Base-by-base conservation (phyloP, 139 green algal genomes). In the Coccomyxa sp. region DNA sequence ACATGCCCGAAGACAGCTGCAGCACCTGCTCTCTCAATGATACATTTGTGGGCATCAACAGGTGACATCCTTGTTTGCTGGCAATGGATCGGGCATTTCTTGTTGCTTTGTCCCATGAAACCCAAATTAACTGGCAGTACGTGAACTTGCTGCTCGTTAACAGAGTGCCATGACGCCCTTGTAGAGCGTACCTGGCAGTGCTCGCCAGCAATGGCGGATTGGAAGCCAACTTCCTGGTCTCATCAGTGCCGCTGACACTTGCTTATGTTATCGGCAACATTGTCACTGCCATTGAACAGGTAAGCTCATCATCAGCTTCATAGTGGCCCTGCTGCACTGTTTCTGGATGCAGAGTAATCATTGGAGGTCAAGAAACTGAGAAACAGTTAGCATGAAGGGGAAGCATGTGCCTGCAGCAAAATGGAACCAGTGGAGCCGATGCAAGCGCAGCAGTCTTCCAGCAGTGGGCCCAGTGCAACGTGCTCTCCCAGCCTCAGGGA, bases 41-140 rank as follows among this genome's bases (percentile, higher is more conserved):
- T 31, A 45, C 13, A 0, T 67, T 90, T n/a, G 76, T 82, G 0
- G 76, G 76, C 30, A 67, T 90, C 67, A 90, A 90, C 82, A 78
- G 82, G 82, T 82, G 17, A 28, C 51, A 28, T 81, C 77, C 16
- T 68, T 16, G n/a, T n/a, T n/a, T n/a, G n/a, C n/a, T n/a, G n/a
- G n/a, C n/a, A n/a, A n/a, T n/a, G n/a, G n/a, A n/a, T n/a, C n/a
- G n/a, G n/a, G n/a, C n/a, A n/a, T n/a, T n/a, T n/a, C n/a, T n/a
- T n/a, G n/a, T n/a, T n/a, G n/a, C n/a, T n/a, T n/a, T n/a, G n/a
- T n/a, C n/a, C n/a, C n/a, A n/a, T n/a, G n/a, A n/a, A n/a, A n/a
- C n/a, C n/a, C n/a, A n/a, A n/a, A n/a, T n/a, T n/a, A n/a, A n/a
- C n/a, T n/a, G n/a, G n/a, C 38, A 51, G 38, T 51, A 51, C 38